phyloP scores from a whole-genome alignment of 352 stramenopile genomes.

The Globisporangium cederbergense region DNA sequence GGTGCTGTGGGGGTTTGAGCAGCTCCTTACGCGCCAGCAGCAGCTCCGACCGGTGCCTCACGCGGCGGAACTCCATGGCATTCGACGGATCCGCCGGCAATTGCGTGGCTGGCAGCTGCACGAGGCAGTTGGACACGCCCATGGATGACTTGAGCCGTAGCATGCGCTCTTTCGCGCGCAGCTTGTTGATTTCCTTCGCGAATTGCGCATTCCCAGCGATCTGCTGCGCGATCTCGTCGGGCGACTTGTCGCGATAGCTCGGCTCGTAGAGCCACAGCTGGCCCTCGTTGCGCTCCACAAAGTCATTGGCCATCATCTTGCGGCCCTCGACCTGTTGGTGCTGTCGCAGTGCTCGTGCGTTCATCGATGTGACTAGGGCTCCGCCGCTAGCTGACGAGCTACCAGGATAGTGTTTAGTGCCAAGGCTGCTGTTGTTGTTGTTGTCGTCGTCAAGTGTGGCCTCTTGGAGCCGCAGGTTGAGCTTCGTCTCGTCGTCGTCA shows the following conservation, averaged over 20 bases:
- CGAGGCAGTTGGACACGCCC: conserved; percentile 51
- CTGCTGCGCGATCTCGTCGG: conserved; percentile 37
- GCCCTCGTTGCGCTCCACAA: conserved; percentile 48
- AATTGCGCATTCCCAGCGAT: conserved; percentile 46
- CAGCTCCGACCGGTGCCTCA: conserved; percentile 49
- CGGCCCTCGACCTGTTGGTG: conserved; percentile 47
- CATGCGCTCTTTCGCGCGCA: conserved; percentile 61
- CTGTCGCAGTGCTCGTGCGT: conserved; percentile 22
- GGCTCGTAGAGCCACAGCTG: conserved; percentile 62
- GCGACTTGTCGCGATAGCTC: conserved; percentile 31
- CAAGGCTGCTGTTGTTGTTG: not conserved
- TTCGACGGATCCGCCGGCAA: conserved; percentile 32
- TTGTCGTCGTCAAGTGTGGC: conserved; percentile 18
- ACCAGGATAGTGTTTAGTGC: not conserved
- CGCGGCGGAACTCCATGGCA: conserved; percentile 41
- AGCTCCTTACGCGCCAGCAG: conserved; percentile 43
- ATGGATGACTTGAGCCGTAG: conserved; percentile 58
- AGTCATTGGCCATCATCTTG: conserved; percentile 56
- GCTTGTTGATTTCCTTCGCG: conserved; percentile 42
- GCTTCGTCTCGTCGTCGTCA: conserved; percentile 61
- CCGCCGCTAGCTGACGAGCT: not conserved
- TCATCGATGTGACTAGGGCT: not conserved
- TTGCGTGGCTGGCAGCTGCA: conserved; percentile 28
- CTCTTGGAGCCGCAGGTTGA: conserved; percentile 47
- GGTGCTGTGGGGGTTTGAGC: conserved; percentile 31